Conservation (phyloP, 2,329 filamentous ascomycete species). For the Fusarium pseudocircinatum region DNA sequence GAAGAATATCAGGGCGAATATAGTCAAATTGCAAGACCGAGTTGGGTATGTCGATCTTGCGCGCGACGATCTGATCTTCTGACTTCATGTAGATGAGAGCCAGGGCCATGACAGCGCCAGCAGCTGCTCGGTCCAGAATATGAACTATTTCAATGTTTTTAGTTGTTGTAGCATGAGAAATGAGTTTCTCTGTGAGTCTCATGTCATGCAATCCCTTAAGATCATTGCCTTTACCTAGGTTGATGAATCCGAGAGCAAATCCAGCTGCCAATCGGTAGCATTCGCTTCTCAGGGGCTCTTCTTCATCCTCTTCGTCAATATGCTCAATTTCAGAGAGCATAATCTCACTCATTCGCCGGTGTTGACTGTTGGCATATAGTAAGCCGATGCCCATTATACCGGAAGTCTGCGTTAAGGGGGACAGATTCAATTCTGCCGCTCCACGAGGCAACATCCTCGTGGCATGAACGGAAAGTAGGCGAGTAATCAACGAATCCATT, state of each 20-base stretch:
- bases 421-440: conserved; percentile 92
- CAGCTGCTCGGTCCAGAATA: conserved; percentile 89
- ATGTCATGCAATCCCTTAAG: conserved; percentile 92
- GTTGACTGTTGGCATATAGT: conserved; percentile 93
- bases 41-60: conserved; percentile 92
- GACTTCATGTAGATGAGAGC: conserved; percentile 98
- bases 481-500: conserved; percentile 95
- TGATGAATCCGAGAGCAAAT: conserved; percentile 93
- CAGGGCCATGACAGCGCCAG: conserved; percentile 91
- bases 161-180: conserved; percentile 85
- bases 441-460: conserved; percentile 93
- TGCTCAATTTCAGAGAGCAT: conserved; percentile 98
- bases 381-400: conserved; percentile 97
- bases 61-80: conserved; percentile 84
- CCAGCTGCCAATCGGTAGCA: conserved; percentile 96
- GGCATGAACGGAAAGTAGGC: conserved; percentile 93
- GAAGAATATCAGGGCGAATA: conserved; percentile 89
- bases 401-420: conserved; percentile 91
- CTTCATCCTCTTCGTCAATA: conserved; percentile 80
- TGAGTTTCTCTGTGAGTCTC: conserved; percentile 87
- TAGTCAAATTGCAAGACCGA: conserved; percentile 94
- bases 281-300: conserved; percentile 87
- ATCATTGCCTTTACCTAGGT: conserved; percentile 89
- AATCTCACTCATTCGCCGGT: conserved; percentile 97
- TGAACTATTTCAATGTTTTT: conserved; percentile 94